A percentile compares a stretch with the other conserved stretches of the same genome.
These are phyloP conservation scores for Fusarium sororula DNA, from an alignment of 2,329 filamentous ascomycete genomes.

Conservation along the genomic window DNA sequence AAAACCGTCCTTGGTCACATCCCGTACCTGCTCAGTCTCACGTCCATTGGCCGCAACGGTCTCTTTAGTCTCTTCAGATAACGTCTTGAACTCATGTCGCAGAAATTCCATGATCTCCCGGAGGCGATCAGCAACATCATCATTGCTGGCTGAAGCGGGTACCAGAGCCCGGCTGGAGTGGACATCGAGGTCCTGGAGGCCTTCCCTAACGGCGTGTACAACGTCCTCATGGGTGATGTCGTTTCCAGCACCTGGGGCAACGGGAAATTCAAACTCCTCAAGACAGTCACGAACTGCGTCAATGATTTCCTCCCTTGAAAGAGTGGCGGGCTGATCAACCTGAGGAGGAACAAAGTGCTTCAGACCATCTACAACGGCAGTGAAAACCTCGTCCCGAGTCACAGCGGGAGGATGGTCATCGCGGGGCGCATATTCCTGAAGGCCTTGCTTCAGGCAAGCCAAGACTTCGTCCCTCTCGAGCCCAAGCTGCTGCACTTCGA, in stretches of 20 bases:
- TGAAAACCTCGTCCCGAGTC: constrained; percentile 84
- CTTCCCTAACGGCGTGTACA: constrained; percentile 70
- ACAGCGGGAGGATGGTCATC: constrained; percentile 66
- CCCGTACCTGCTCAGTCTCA: constrained; percentile 88
- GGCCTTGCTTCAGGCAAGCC: constrained; percentile 84
- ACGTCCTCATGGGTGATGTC: constrained; percentile 68
- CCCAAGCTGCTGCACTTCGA: constrained; percentile 88
- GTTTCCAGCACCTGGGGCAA: constrained; percentile 64
- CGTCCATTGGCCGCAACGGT: constrained; percentile 81
- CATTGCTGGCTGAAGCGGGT: constrained; percentile 51
- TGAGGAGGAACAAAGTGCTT: constrained; percentile 81
- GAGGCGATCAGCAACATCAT: constrained; percentile 64
- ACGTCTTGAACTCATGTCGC: constrained; percentile 66
- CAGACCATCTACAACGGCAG: constrained; percentile 85
- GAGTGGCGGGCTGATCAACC: constrained; percentile 72
- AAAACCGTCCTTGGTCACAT: constrained; percentile 87
- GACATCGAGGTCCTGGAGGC: constrained; percentile 62
- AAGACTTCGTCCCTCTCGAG: constrained; percentile 91
- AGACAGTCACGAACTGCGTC: constrained; percentile 86
- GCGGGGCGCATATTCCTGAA: constrained; percentile 75
- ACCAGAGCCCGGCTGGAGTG: constrained; percentile 53
- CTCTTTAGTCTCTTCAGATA: constrained; percentile 75
- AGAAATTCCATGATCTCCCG: constrained; percentile 72
- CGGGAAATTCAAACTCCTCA: constrained; percentile 82
- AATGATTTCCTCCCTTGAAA: constrained; percentile 85